Conservation (phyloP, 169 alveolate species). For the Plasmodium adleri region DNA sequence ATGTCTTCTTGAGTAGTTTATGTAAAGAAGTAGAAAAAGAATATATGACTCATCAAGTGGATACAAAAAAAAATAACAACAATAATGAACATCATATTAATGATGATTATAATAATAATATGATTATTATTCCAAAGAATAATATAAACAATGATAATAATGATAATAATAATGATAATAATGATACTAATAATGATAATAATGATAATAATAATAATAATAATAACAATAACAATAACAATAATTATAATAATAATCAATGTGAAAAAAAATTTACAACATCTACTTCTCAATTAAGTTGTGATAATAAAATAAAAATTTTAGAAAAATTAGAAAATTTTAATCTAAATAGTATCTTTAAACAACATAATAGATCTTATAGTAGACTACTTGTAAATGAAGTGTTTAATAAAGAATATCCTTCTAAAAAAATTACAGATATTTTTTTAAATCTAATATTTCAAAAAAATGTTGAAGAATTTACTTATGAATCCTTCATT, state of each 20-base stretch:
- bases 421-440: constrained; percentile 62
- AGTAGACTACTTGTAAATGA: constrained; percentile 63
- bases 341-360: constrained; percentile 41
- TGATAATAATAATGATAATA: too few species aligned
- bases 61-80: too few species aligned
- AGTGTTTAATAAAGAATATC: constrained; percentile 65
- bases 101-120: too few species aligned
- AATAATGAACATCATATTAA: too few species aligned
- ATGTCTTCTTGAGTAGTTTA: constrained; percentile 14
- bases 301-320: constrained; percentile 11
- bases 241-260: too few species aligned
- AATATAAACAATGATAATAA: too few species aligned
- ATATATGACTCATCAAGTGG: neutral
- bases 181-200: too few species aligned
- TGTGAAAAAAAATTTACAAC: neutral
- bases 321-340: constrained; percentile 57
- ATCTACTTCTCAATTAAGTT: neutral
- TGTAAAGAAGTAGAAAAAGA: constrained; percentile 39
- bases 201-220: neutral
- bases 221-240: too few species aligned
- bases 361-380: constrained; percentile 67
- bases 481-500: constrained; percentile 58
- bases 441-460: constrained; percentile 51
- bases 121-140: neutral
- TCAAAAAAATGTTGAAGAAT: constrained; percentile 65